Evolutionary conservation across 495 filamentous ascomycete species (phyloP).

Genomic region (Daldinia bambusicola): DNA sequence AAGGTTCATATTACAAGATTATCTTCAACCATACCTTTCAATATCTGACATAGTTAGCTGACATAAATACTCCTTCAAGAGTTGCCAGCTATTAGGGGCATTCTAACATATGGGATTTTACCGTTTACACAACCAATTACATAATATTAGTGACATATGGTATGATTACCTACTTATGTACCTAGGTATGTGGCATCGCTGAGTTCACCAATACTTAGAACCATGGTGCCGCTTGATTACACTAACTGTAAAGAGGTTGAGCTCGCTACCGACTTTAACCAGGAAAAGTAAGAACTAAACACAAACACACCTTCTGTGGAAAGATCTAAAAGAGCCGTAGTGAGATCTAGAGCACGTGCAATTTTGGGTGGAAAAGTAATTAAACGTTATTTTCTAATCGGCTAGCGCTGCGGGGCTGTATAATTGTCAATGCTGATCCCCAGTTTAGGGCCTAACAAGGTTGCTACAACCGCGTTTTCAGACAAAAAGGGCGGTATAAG

Average conservation of each 20-base stretch:
- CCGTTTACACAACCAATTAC: no score
- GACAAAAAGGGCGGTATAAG: neutral
- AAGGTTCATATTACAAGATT: neutral
- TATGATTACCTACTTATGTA: neutral
- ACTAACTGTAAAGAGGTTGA: neutral
- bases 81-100: no score
- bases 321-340: neutral
- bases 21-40: neutral
- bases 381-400: neutral
- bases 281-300: neutral
- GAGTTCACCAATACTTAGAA: neutral
- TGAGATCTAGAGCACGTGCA: slow-evolving; percentile 1
- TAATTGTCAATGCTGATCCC: slow-evolving; percentile 4
- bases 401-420: neutral
- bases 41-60: neutral
- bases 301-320: neutral
- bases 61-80: neutral
- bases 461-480: neutral
- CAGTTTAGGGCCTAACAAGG: neutral
- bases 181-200: no score
- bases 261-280: neutral
- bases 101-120: no score
- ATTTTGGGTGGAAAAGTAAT: neutral
- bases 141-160: no score
- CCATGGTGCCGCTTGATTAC: neutral